A percentile compares a stretch with the other conserved stretches of the same genome.
Conservation (phyloP, 2,329 filamentous ascomycete genomes). For the Hirsutella rhossiliensis region DNA sequence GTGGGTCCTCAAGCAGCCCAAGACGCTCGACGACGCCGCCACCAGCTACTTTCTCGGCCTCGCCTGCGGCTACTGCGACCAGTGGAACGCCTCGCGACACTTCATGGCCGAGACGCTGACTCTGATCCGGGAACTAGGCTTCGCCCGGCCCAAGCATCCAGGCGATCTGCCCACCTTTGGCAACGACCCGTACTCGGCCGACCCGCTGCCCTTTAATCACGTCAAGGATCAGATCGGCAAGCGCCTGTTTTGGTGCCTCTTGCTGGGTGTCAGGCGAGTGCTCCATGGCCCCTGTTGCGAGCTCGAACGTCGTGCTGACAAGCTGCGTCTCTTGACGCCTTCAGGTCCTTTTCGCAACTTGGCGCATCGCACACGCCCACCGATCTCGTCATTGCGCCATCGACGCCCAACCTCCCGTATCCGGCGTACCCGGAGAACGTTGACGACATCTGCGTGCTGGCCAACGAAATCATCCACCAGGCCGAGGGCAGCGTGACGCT, state of each 20-base stretch:
- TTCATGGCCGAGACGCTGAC: conserved; percentile 64
- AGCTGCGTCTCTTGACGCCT: neutral
- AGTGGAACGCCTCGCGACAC: conserved; percentile 53
- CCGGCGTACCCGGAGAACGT: conserved; percentile 71
- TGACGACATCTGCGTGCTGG: conserved; percentile 70
- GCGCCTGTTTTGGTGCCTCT: conserved; percentile 74
- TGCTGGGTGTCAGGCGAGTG: conserved; percentile 54
- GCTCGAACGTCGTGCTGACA: no score
- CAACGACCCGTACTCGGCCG: conserved; percentile 23
- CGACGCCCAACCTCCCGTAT: conserved; percentile 63
- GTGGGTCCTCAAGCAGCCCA: conserved; percentile 33
- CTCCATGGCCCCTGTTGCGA: neutral
- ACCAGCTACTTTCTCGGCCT: conserved; percentile 68
- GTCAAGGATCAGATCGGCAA: conserved; percentile 63
- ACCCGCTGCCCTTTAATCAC: conserved; percentile 46
- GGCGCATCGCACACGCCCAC: conserved; percentile 57
- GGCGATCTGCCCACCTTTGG: conserved; percentile 27
- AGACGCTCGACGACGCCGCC: conserved; percentile 44
- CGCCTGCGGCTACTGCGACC: conserved; percentile 53
- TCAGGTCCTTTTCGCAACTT: conserved; percentile 64
- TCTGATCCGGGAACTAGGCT: conserved; percentile 55
- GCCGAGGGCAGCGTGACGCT: conserved; percentile 56
- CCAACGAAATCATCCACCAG: conserved; percentile 58
- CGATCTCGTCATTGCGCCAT: conserved; percentile 64
- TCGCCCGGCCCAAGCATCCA: conserved; percentile 42